Evolutionary conservation across 805 yeast species (phyloP), one percentile per base, ranked within the genome.

Genomic region (Myxozyma vanderwaltii): DNA sequence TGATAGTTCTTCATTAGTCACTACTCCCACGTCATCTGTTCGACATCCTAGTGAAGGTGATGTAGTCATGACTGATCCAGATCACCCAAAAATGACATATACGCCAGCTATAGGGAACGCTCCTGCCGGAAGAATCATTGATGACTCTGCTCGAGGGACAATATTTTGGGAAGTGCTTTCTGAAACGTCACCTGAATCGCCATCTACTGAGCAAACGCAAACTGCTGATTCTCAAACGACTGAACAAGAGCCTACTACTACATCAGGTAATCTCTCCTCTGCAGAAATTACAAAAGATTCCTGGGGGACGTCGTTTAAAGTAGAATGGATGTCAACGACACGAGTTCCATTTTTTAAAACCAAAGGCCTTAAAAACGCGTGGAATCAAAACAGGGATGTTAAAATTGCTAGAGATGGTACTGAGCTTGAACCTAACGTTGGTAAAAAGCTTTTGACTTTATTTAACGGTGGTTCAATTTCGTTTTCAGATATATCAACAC

Each of bases 391-490:
- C 63, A 70, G 73, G 52, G 76, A 75, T n/a, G 72, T 76, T 45
- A 75, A 75, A 56, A 70, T 76, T 21, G 79, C 79, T 1, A 68
- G 79, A 27, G 79, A 76, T 47, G 79, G 79, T 4, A 76, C 79
- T 1, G 79, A 77, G 61, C 67, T 75, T 33, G 77, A 74, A 51
- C 75, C 77, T 1, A 48, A 41, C 1, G 70, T 73, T 4, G 79
- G 77, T 6, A 48, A 59, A 10, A 54, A 62, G 47, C 65, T 76
- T 40, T 53, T 70, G 40, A 58, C 59, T 2, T 61, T 76, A 63
- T 76, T 76, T 51, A 39, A 52, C 21, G 59, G 46, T 17, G 49
- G 38, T 7, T 17, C 46, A 8, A 26, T 39, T 29, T 21, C 43
- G n/a, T 35, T 26, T 23, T 15, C 33, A 35, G 44, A 15, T 19